A percentile compares a stretch with the other conserved stretches of the same genome.
Evolutionary conservation across 148 eudicot genomes (phyloP).

Genomic region (Vaccinium darrowii): DNA sequence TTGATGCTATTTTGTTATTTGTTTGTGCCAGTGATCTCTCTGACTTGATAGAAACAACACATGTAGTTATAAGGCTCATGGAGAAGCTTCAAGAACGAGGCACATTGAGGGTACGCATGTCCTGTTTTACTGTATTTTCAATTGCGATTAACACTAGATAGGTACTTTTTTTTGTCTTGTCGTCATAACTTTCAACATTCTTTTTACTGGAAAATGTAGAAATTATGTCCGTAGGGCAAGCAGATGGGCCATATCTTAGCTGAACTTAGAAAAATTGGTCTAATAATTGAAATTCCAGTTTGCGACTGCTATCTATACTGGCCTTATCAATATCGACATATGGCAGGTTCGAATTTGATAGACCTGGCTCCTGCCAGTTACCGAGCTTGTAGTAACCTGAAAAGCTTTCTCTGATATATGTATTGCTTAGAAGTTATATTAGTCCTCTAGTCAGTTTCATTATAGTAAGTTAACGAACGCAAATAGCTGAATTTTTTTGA

Average conservation of each 20-base stretch:
- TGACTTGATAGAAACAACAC: slow-evolving; percentile 76
- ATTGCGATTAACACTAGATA: neutral
- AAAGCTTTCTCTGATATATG: neutral
- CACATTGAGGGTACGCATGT: slow-evolving; percentile 65
- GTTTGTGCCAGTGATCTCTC: slow-evolving; percentile 75
- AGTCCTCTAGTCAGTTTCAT: neutral
- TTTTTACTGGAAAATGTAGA: neutral
- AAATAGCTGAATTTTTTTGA: neutral
- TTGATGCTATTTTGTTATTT: slow-evolving; percentile 18
- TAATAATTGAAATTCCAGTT: neutral
- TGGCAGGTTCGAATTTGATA: neutral
- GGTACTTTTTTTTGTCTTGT: neutral
- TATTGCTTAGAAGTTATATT: neutral
- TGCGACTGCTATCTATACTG: neutral
- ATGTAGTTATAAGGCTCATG: slow-evolving; percentile 76
- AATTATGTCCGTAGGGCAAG: neutral
- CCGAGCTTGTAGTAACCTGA: neutral
- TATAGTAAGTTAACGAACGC: neutral
- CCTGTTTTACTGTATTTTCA: slow-evolving; percentile 1
- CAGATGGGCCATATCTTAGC: neutral
- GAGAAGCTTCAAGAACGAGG: slow-evolving; percentile 92
- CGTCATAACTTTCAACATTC: neutral
- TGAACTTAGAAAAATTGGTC: neutral
- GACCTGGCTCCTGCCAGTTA: neutral
- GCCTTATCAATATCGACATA: neutral